Evolutionary conservation across 2,329 filamentous ascomycete genomes (phyloP), one percentile per base, ranked within the genome.

Genomic region (Xylaria sp.): DNA sequence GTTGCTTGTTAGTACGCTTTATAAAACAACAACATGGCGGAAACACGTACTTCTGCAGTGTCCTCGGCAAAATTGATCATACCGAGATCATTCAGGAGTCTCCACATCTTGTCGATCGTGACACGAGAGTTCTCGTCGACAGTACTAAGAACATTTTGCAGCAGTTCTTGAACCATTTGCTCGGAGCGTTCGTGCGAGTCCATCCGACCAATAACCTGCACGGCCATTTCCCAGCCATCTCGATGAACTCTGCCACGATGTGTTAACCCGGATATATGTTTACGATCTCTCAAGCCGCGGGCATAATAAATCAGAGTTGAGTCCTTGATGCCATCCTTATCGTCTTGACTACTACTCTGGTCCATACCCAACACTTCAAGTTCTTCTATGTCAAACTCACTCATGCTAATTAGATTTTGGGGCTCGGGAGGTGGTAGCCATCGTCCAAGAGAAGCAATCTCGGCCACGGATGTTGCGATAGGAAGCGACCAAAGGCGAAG

Each of bases 191-290:
- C 84, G 0, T 86, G 83, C 66, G 94, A 89, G 75, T 97, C 91
- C 76, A 98, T 86, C 61, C 95, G 89, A 10, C 92, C 92, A 51
- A 97, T 84, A 11, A 97, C 87, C 66, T 93, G 89, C 49, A 97
- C 89, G 0, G 94, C 92, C 75, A 97, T 81, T 80, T 97, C 93
- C 95, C 95, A 98, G 9, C 95, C 94, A 72, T 94, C 90, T 42
- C 86, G 83, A 15, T 79, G 75, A 13, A 78, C 77, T 25, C 73
- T 78, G 29, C 70, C 73, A 42, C 74, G 72, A 58, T 76, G 73
- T 53, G 71, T 73, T 10, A 71, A 66, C 2, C 80, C 73, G 0
- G 80, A 80, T 53, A 89, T 76, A 25, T 84, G 81, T 61, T 85
- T 83, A 68, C 85, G 84, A 67, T 84, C 84, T 36, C 90, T 84